Conservation (phyloP, 2,329 filamentous ascomycete species). For the Calonectria ilicicola region DNA sequence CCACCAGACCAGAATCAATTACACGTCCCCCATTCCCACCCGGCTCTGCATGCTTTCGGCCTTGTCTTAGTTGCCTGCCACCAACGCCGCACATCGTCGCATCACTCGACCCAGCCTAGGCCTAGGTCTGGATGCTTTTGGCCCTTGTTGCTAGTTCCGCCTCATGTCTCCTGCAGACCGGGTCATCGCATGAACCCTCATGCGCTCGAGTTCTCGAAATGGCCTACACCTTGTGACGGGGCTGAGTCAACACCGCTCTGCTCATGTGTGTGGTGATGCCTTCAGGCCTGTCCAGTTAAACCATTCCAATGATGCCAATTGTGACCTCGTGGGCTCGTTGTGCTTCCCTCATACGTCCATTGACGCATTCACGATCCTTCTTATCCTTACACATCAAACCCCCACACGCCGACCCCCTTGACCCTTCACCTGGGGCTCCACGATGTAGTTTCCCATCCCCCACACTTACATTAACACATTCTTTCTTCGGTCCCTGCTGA, state of each 20-base stretch:
- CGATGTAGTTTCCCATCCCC: slow-evolving; percentile 34
- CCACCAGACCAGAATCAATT: not conserved
- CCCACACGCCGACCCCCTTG: slow-evolving; percentile 25
- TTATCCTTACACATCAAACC: not conserved
- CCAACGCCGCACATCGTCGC: not conserved
- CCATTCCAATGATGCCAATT: slow-evolving; percentile 2
- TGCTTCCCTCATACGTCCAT: not conserved
- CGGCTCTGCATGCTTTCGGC: slow-evolving; percentile 1
- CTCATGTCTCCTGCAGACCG: slow-evolving; percentile 2
- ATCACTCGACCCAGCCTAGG: not conserved
- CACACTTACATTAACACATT: slow-evolving; percentile 31
- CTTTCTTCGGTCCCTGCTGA: slow-evolving; percentile 31
- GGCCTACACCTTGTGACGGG: slow-evolving; percentile 9
- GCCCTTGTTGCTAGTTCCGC: not conserved
- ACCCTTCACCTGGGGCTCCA: slow-evolving; percentile 22
- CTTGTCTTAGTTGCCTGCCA: slow-evolving; percentile 5
- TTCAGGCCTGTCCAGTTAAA: not conserved
- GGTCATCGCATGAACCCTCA: slow-evolving; percentile 3
- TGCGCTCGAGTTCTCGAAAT: not conserved
- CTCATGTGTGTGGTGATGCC: not conserved
- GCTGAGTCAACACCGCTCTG: not conserved
- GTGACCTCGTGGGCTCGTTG: slow-evolving; percentile 5
- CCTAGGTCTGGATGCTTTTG: not conserved
- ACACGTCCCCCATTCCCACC: not conserved
- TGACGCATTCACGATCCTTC: slow-evolving; percentile 5